Base-by-base conservation (phyloP, 192 early-diverging fungal genomes). In the Pilobolus umbonatus region DNA sequence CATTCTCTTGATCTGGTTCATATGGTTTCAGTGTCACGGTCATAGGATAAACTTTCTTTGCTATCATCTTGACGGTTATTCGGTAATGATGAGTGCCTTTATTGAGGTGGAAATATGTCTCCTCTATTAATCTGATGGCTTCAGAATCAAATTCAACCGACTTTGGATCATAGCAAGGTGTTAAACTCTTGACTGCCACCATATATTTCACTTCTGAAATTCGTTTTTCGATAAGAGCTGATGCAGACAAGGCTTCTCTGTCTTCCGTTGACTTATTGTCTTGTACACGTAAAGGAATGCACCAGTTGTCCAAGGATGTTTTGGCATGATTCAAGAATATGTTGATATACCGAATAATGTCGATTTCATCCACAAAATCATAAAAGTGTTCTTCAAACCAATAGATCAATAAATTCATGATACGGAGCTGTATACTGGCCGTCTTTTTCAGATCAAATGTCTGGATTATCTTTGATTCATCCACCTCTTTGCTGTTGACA, bases 281-380 rank as follows among this genome's bases (percentile, higher is more conserved):
- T 9, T 42, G 39, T 9, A 26, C 4, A 6, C 21, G 4, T 17
- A 65, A 26, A 12, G 56, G 54, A 17, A 26, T 4, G 28, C 29
- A 29, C 64, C 64, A 65, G 10, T 45, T 39, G 3, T 58, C 32
- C n/a, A 65, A 32, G 19, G 55, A 34, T 7, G 34, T 32, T 35
- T 53, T 50, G 9, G 64, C 64, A 4, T 57, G 43, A 4, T 39
- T 26, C 4, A 65, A 22, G n/a, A 57, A 53, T 5, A 30, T 17
- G 3, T 21, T 7, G 17, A 65, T 65, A 32, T 43, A 30, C 10
- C 56, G 55, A 2, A 51, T 19, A 15, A 65, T 35, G 8, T 65
- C 61, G 12, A 76, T 46, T 49, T 82, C 75, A 55, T 89, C 83
- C 28, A 84, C 47, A 52, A 89, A 85, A 57, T 89, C 87, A 42